Base-by-base conservation (phyloP, 2,329 filamentous ascomycete species). In the Microsporum audouinii region DNA sequence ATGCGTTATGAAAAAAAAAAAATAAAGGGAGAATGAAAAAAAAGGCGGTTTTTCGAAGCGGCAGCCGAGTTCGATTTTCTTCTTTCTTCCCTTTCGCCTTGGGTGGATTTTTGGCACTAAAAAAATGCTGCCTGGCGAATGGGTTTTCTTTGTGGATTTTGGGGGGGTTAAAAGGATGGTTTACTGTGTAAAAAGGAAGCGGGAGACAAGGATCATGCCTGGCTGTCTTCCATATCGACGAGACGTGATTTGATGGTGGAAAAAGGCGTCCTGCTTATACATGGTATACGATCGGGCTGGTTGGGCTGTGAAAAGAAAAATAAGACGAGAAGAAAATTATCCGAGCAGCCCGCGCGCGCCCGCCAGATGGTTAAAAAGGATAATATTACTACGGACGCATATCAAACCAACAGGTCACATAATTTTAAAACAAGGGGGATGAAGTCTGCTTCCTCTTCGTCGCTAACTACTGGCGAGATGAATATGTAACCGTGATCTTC, bases 401-500 rank as follows among this genome's bases (percentile, higher is more conserved):
- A 53, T 12, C 12, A 36, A 53, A 36, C 4, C 8, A 55, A 55
- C 49, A 55, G 49, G 49, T 55, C 49, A 55, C 49, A 55, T 55
- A 55, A 36, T 36, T 23, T 12, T 36, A n/a, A 31, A 55, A 36
- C 49, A 55, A 31, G 45, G 45, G 45, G 45, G 23, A 12, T 29
- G 8, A 29, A 47, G 23, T 53, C 27, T 55, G 14, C n/a, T 2
- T n/a, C 12, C 8, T 51, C 47, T 5, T 10, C 27, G 31, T 53
- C 47, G 12, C 34, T 14, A n/a, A 14, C 31, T 34, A 36, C 49
- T 29, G 14, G 10, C 23, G 34, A 29, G 17, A 5, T 1, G 7
- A 29, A 34, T n/a, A 31, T 76, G 74, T 76, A 63, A 61, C 72
- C 73, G 71, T 23, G 72, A 70, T 72, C 72, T 69, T 76, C 74